Conservation (phyloP, 768 basidiomycete genomes). For the Naganishia randhawae region DNA sequence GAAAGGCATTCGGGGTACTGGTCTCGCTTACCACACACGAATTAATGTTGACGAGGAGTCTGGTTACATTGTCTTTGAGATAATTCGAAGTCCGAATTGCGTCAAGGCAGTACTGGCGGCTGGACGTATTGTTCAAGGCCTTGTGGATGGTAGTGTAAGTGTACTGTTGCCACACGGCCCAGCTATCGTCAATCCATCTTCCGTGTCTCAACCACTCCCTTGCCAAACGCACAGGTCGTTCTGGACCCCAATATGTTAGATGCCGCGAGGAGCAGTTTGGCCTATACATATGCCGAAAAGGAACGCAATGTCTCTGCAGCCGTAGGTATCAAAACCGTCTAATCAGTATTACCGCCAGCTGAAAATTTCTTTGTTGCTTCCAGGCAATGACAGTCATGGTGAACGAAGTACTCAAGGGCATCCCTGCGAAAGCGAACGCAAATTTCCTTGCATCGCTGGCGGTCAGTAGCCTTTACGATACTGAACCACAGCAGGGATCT, state of each 20-base stretch:
- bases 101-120: conserved; percentile 75
- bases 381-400: conserved; percentile 73
- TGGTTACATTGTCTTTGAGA: neutral
- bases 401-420: conserved; percentile 82
- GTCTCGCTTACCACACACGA: conserved; percentile 84
- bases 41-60: conserved; percentile 72
- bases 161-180: neutral
- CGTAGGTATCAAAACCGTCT: conserved; percentile 51
- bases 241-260: conserved; percentile 77
- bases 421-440: conserved; percentile 68
- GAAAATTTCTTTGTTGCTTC: neutral
- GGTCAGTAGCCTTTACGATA: conserved; percentile 32
- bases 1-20: conserved; percentile 72
- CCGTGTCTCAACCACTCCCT: neutral
- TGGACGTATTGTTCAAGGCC: conserved; percentile 68
- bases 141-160: conserved; percentile 63
- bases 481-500: neutral
- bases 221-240: conserved; percentile 57
- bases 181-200: neutral
- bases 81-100: conserved; percentile 47
- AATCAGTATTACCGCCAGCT: neutral
- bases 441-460: conserved; percentile 71
- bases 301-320: conserved; percentile 83
- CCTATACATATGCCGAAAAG: conserved; percentile 71
- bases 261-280: conserved; percentile 85